phyloP scores from a whole-genome alignment of 805 yeast species.

The Lachancea lanzarotensis region DNA sequence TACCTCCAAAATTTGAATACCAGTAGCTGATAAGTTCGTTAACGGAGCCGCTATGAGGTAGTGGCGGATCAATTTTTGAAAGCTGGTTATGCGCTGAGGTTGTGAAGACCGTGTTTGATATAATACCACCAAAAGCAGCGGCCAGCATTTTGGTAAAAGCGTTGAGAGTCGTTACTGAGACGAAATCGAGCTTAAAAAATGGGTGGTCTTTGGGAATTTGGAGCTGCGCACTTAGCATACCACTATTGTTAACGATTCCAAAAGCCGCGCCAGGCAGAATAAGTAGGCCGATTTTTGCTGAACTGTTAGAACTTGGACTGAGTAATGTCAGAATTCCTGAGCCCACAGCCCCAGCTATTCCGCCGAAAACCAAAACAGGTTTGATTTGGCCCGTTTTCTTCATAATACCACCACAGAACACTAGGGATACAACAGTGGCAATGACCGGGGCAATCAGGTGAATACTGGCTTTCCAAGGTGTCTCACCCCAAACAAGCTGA shows the following conservation, averaged over 20 bases:
- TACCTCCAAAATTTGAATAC: conserved; percentile 15
- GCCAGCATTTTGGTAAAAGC: conserved; percentile 21
- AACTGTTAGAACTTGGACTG: conserved; percentile 24
- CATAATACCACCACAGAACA: conserved; percentile 18
- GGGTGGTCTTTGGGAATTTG: conserved; percentile 18
- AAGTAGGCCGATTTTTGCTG: conserved; percentile 32
- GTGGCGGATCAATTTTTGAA: not conserved
- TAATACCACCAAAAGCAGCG: conserved; percentile 22
- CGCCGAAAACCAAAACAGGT: conserved; percentile 31
- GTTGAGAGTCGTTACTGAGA: conserved; percentile 22
- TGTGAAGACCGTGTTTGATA: conserved; percentile 20
- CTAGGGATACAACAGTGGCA: conserved; percentile 18
- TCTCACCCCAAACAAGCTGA: conserved; percentile 20
- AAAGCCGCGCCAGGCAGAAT: conserved; percentile 36
- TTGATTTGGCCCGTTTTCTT: conserved; percentile 33
- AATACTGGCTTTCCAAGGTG: conserved; percentile 21
- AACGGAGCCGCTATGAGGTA: conserved; percentile 8
- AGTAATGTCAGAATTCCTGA: conserved; percentile 32
- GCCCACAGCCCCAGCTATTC: conserved; percentile 29
- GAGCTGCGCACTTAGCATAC: conserved; percentile 29
- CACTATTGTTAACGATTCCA: conserved; percentile 32
- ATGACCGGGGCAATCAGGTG: conserved; percentile 18
- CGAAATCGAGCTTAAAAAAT: conserved; percentile 16
- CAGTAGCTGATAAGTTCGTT: conserved; percentile 19
- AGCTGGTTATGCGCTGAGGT: conserved; percentile 15